Conservation (phyloP, 1,139 yeast species). For the Diutina rugosa region DNA sequence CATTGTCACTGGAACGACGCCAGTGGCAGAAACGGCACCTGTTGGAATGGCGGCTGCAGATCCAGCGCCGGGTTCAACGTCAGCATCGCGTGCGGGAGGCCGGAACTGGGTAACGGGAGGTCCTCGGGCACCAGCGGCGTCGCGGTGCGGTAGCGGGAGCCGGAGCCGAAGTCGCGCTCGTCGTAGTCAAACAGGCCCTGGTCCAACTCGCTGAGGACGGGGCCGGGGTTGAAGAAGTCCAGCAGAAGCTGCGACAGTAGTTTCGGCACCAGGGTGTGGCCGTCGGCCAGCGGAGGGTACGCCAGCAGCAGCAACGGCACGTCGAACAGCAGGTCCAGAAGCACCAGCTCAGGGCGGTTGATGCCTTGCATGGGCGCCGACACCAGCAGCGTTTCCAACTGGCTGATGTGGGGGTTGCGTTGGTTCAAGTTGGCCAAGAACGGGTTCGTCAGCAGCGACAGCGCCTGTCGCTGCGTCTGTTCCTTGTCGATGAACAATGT, state of each 20-base stretch:
- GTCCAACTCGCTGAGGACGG: neutral
- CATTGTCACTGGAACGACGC: neutral
- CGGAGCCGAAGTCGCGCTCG: neutral
- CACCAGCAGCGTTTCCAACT: neutral
- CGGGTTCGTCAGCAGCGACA: neutral
- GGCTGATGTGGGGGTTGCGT: neutral
- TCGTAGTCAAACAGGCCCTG: neutral
- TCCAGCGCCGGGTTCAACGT: neutral
- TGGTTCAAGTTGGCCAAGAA: neutral
- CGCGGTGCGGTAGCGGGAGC: neutral
- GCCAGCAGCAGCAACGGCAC: neutral
- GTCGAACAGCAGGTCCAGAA: constrained; percentile 1
- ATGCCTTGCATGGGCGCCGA: neutral
- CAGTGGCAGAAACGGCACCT: neutral
- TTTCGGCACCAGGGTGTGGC: neutral
- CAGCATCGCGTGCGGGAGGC: neutral
- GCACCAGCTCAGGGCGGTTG: constrained; percentile 2
- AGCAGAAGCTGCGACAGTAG: neutral
- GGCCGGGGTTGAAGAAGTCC: neutral
- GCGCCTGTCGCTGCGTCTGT: neutral
- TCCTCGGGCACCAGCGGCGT: constrained; percentile 1
- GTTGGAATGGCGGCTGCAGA: neutral
- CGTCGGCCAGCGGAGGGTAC: neutral
- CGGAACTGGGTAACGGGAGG: neutral
- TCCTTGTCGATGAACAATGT: neutral